phyloP scores from a whole-genome alignment of 2,329 filamentous ascomycete species.

The Diaporthe eres region DNA sequence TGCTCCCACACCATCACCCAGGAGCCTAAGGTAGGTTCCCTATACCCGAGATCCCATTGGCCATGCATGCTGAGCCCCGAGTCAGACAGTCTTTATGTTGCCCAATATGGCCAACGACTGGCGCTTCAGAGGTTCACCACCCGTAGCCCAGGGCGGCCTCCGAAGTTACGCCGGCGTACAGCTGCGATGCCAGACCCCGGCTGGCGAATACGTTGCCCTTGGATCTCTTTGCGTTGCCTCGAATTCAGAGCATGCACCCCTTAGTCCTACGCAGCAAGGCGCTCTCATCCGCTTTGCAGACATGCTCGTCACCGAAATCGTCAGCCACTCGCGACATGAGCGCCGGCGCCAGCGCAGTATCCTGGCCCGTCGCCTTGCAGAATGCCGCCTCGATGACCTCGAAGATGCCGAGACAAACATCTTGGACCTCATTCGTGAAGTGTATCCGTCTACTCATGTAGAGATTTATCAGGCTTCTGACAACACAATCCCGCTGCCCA shows the following conservation, averaged over 20 bases:
- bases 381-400: constrained; percentile 4
- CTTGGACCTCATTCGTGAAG: constrained; percentile 36
- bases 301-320: constrained; percentile 57
- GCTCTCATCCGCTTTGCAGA: constrained; percentile 48
- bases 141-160: constrained; percentile 57
- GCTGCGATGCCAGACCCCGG: constrained; percentile 56
- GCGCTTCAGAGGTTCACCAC: constrained; percentile 58
- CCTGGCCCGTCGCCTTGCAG: constrained; percentile 54
- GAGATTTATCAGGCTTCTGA: constrained; percentile 11
- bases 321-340: constrained; percentile 52
- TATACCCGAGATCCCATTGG: background rate
- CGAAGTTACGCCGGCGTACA: constrained; percentile 58
- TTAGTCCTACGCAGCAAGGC: constrained; percentile 49
- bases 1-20: constrained; percentile 61
- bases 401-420: constrained; percentile 22
- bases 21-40: constrained; percentile 47
- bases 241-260: constrained; percentile 49
- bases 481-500: constrained; percentile 16
- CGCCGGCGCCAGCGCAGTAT: constrained; percentile 56
- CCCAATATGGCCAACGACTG: constrained; percentile 59
- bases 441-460: background rate
- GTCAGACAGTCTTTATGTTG: constrained; percentile 55
- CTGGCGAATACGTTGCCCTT: constrained; percentile 55
- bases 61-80: background rate
- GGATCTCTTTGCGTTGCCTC: constrained; percentile 61